These are phyloP conservation scores for Pogostemon cablin DNA, from an alignment of 257 asterid genomes.

Conservation along the genomic window DNA sequence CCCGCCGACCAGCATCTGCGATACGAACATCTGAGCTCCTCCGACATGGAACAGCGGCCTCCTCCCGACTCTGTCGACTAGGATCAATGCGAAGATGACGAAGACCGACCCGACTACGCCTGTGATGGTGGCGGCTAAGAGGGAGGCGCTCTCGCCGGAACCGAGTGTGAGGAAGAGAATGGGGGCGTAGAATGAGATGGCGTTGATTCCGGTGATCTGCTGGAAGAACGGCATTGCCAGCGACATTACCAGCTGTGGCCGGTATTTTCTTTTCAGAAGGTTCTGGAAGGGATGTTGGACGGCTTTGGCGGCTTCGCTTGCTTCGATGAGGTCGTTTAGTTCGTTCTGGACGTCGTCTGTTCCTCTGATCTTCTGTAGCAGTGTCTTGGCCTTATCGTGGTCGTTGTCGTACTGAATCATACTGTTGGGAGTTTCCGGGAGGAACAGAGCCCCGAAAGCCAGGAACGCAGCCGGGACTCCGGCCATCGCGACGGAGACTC, in stretches of 20 bases:
- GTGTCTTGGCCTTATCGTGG: constrained; percentile 26
- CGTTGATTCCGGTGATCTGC: constrained; percentile 40
- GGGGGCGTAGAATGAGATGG: constrained; percentile 40
- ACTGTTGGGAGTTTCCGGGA: constrained; percentile 43
- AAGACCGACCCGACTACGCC: constrained; percentile 33
- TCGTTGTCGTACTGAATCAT: constrained; percentile 35
- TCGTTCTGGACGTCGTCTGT: constrained; percentile 38
- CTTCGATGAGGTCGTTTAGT: constrained; percentile 37
- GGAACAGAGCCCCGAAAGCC: constrained; percentile 38
- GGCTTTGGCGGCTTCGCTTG: constrained; percentile 35
- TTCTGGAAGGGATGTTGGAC: constrained; percentile 37
- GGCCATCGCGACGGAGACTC: constrained; percentile 41
- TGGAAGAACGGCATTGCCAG: constrained; percentile 41
- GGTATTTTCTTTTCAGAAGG: constrained; percentile 35
- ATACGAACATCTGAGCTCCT: constrained; percentile 34
- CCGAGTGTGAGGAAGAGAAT: constrained; percentile 37
- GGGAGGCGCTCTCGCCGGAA: constrained; percentile 38
- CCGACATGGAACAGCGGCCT: constrained; percentile 40
- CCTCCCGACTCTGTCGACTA: constrained; percentile 39
- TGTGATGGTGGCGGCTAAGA: constrained; percentile 32
- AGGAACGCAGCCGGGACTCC: constrained; percentile 39
- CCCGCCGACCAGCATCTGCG: constrained; percentile 35
- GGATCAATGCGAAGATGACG: not conserved
- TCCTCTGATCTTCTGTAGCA: constrained; percentile 36
- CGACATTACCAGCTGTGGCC: constrained; percentile 45